phyloP scores from a whole-genome alignment of 257 asterid genomes.

The Penstemon newberryi region DNA sequence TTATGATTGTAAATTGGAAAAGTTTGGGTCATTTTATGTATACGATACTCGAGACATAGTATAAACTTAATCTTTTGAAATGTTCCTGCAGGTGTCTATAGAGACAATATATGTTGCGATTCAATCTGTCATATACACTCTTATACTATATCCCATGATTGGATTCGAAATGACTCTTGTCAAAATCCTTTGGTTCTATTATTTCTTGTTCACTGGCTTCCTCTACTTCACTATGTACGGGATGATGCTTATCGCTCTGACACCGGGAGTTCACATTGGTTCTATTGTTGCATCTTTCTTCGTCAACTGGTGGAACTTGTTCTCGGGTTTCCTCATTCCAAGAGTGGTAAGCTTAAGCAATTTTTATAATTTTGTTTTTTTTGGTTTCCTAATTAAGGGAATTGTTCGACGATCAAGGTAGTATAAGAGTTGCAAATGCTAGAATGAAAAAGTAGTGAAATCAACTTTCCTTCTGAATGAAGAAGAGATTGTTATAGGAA shows the following conservation, averaged over 20 bases:
- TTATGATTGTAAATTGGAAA: neutral
- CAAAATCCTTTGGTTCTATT: conserved; percentile 53
- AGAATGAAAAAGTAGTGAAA: no score
- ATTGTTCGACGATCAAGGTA: no score
- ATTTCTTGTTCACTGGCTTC: conserved; percentile 45
- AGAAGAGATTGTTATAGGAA: no score
- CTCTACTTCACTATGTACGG: conserved; percentile 50
- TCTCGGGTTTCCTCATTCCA: conserved; percentile 52
- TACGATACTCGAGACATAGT: neutral
- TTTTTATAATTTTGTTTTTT: no score
- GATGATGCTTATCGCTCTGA: conserved; percentile 62
- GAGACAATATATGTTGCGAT: conserved; percentile 45
- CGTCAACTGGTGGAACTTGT: conserved; percentile 55
- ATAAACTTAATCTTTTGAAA: neutral
- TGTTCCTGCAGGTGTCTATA: conserved; percentile 45
- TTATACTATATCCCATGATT: conserved; percentile 54
- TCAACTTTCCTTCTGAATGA: no score
- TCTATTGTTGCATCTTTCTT: conserved; percentile 40
- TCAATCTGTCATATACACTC: conserved; percentile 39
- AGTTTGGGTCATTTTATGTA: neutral
- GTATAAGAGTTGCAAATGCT: no score
- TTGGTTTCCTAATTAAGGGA: no score
- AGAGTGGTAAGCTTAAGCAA: conserved; percentile 31
- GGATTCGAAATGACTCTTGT: conserved; percentile 47
- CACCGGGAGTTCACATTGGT: conserved; percentile 47